Evolutionary conservation across 2,329 filamentous ascomycete genomes (phyloP), one percentile per base, ranked within the genome.

Genomic region (Fusarium pilosicola): DNA sequence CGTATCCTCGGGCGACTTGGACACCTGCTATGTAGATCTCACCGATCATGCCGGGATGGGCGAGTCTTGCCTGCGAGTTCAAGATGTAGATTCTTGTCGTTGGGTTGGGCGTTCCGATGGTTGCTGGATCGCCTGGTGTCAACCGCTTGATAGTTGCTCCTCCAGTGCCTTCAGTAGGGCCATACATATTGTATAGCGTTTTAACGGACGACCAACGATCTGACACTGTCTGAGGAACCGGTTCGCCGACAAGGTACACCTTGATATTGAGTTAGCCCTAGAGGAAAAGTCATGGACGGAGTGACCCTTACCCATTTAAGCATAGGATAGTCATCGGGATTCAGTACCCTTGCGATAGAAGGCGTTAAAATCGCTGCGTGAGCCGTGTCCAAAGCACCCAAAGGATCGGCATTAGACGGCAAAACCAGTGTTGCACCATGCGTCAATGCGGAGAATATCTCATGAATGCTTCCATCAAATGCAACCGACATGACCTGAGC

Each of bases 1-100:
- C 28, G 14, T 49, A 49, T 32, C 46, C 46, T 10, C 46, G 46
- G 28, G 46, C 46, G 20, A 49, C 46, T 49, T 49, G 46, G 28
- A 49, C 46, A 49, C 46, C 46, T n/a, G 46, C 46, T 12, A 49
- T 49, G 28, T 49, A 49, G 46, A 49, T 49, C 28, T 49, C 46
- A 32, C 46, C 46, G 14, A 49, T 32, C 46, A 49, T 49, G 8
- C 46, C 46, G 17, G 2, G 46, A 32, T 49, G 28, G 7, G 20
- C 2, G 4, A 30, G 46, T 32, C n/a, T 49, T 17, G 28, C 46
- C 28, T 49, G 46, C 22, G 46, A 49, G 28, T 30, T 30, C 46
- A 49, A 32, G 46, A 49, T 32, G 28, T 49, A 49, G 46, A 49
- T 17, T n/a, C 46, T 49, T 32, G 46, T 49, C 2, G 46, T 49